phyloP scores from a whole-genome alignment of 148 eudicot genomes.

The Pharnaceum exiguum region DNA sequence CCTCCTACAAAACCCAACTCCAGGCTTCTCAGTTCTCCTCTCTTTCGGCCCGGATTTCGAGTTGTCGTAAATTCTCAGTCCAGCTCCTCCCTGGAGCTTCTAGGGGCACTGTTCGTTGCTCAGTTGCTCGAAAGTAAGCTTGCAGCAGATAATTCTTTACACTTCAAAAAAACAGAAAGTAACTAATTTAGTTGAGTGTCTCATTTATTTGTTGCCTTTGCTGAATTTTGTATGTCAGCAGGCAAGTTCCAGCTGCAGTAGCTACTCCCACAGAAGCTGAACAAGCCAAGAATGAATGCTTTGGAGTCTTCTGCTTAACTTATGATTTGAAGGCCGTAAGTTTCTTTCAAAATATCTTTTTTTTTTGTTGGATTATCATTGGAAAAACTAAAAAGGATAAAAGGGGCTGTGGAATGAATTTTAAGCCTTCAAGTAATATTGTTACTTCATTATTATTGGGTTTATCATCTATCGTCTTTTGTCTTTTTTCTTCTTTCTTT shows the following conservation, averaged over 20 bases:
- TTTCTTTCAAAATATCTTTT: background rate
- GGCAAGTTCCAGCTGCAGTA: constrained; percentile 57
- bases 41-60: constrained; percentile 27
- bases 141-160: background rate
- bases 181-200: background rate
- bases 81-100: constrained; percentile 23
- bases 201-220: background rate
- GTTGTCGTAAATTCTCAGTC: constrained; percentile 22
- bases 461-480: no score
- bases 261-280: constrained; percentile 35
- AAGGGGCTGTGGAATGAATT: no score
- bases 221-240: constrained; percentile 13
- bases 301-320: constrained; percentile 91
- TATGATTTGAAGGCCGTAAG: constrained; percentile 92
- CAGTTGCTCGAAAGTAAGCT: constrained; percentile 53
- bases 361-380: no score
- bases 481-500: no score
- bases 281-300: constrained; percentile 58
- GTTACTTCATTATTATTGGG: no score
- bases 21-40: constrained; percentile 37
- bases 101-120: constrained; percentile 45
- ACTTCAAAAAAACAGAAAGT: no score
- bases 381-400: no score
- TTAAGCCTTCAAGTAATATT: no score
- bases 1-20: constrained; percentile 33